phyloP scores from a whole-genome alignment of 192 early-diverging fungal genomes.

The Coemansia sp. region DNA sequence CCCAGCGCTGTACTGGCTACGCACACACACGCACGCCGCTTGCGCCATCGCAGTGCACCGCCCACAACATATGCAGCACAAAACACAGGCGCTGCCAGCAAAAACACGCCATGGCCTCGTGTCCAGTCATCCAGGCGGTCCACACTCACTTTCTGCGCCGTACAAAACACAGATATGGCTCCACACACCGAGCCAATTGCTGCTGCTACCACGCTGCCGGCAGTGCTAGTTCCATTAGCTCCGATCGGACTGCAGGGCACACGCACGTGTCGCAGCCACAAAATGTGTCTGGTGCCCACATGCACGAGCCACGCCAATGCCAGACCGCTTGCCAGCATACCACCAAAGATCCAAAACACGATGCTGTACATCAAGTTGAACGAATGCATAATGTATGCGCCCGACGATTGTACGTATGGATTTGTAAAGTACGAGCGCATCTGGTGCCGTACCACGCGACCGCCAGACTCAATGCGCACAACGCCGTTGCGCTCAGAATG shows the following conservation, averaged over 20 bases:
- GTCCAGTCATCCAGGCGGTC: constrained; percentile 32
- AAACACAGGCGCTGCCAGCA: constrained; percentile 14
- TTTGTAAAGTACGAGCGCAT: constrained; percentile 47
- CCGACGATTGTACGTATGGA: constrained; percentile 44
- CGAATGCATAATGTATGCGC: constrained; percentile 54
- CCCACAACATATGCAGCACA: constrained; percentile 10
- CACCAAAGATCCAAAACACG: constrained; percentile 37
- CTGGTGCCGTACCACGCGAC: constrained; percentile 21
- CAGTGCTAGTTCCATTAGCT: too few species aligned
- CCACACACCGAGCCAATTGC: constrained; percentile 1
- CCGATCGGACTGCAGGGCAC: too few species aligned
- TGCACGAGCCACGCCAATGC: background rate
- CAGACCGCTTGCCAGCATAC: constrained; percentile 17
- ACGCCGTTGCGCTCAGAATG: background rate
- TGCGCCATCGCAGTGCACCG: constrained; percentile 16
- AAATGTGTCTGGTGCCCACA: background rate
- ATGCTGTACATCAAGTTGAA: constrained; percentile 45
- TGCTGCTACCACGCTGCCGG: background rate
- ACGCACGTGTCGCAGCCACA: too few species aligned
- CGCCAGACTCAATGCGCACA: constrained; percentile 11
- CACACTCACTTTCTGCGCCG: constrained; percentile 19
- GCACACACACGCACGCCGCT: constrained; percentile 1
- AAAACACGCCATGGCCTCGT: constrained; percentile 10
- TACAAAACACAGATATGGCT: constrained; percentile 15
- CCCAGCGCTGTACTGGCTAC: constrained; percentile 13